These are phyloP conservation scores for Podospora pseudopauciseta DNA, from an alignment of 495 filamentous ascomycete species.

Conservation along the genomic window DNA sequence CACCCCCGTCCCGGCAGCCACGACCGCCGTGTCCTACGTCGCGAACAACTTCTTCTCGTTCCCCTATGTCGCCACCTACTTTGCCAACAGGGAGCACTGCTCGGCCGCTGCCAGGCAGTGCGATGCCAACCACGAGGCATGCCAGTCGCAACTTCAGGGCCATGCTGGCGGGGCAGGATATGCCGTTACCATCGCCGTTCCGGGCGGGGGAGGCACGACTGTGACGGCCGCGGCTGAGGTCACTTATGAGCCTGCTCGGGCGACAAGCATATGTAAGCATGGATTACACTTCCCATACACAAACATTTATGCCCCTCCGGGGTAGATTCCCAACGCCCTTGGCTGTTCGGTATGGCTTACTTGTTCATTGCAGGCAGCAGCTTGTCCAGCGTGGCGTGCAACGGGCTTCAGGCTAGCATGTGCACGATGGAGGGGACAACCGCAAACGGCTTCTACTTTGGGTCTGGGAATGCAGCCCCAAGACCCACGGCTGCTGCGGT, in stretches of 20 bases:
- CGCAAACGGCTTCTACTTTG: slow-evolving; percentile 29
- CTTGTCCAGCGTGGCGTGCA: slow-evolving; percentile 29
- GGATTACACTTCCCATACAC: not conserved
- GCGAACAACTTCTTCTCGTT: slow-evolving; percentile 62
- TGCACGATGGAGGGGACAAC: slow-evolving; percentile 29
- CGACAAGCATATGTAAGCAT: slow-evolving; percentile 57
- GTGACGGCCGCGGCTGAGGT: slow-evolving; percentile 38
- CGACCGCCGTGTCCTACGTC: slow-evolving; percentile 39
- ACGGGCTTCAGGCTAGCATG: slow-evolving; percentile 25
- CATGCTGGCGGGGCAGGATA: slow-evolving; percentile 46
- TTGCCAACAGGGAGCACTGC: slow-evolving; percentile 59
- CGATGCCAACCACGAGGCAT: slow-evolving; percentile 59
- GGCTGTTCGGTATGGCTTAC: not conserved
- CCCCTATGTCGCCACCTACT: slow-evolving; percentile 62
- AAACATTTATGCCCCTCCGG: not conserved
- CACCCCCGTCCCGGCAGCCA: slow-evolving; percentile 39
- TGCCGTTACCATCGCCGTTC: slow-evolving; percentile 62
- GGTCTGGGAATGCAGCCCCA: slow-evolving; percentile 27
- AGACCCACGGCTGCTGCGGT: slow-evolving; percentile 25
- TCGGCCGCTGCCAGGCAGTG: slow-evolving; percentile 63
- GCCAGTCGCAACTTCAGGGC: slow-evolving; percentile 56
- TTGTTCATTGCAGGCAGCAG: slow-evolving; percentile 26
- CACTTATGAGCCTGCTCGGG: slow-evolving; percentile 42
- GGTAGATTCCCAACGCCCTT: no score
- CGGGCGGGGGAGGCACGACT: slow-evolving; percentile 51